Evolutionary conservation across 1,139 yeast genomes (phyloP).

Genomic region (Yamadazyma membranifaciens): DNA sequence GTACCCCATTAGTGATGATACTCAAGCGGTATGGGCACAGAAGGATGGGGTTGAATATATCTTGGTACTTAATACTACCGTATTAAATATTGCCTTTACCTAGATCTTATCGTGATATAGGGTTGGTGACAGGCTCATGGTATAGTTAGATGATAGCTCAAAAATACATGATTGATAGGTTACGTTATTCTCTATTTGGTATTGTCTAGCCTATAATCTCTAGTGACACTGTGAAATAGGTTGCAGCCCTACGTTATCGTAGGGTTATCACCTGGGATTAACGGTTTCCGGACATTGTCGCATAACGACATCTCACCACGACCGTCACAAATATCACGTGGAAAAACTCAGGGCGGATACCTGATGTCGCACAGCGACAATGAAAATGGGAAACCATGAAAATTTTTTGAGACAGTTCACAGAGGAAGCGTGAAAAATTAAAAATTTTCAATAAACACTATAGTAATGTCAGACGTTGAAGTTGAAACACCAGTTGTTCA

Average conservation of each 20-base stretch:
- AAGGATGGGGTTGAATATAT: conserved; percentile 14
- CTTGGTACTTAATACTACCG: conserved; percentile 15
- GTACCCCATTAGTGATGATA: conserved; percentile 13
- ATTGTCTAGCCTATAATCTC: too few species aligned
- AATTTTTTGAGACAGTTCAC: background rate
- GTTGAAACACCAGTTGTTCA: conserved; percentile 55
- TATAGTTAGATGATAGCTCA: too few species aligned
- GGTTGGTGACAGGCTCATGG: background rate
- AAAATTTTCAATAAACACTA: conserved; percentile 8
- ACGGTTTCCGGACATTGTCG: too few species aligned
- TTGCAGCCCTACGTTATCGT: too few species aligned
- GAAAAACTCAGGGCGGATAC: conserved; percentile 2
- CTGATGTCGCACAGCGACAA: too few species aligned
- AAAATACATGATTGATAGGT: too few species aligned
- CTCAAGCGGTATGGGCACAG: conserved; percentile 15
- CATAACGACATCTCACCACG: too few species aligned
- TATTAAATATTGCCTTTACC: conserved; percentile 8
- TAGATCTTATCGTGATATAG: background rate
- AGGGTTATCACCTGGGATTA: too few species aligned
- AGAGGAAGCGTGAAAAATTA: conserved; percentile 3
- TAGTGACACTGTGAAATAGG: too few species aligned
- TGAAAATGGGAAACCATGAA: background rate
- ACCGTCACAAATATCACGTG: too few species aligned
- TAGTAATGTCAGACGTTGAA: conserved; percentile 52
- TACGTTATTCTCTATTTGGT: too few species aligned